Evolutionary conservation across 257 asterid genomes (phyloP).

Genomic region (Salvia splendens): DNA sequence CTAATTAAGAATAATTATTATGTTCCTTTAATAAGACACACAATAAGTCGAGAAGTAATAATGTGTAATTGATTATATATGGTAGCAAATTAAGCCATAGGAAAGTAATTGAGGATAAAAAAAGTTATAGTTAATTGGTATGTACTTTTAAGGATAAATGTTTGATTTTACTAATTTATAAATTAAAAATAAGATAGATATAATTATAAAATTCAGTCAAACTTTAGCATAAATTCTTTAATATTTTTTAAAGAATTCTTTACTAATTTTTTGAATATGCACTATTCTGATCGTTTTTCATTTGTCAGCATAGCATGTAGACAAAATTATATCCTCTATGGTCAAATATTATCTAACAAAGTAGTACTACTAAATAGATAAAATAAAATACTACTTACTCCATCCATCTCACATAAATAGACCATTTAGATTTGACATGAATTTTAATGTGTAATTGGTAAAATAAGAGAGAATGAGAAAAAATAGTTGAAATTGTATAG

Average conservation of each 20-base stretch:
- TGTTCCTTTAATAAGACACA: slow-evolving; percentile 2
- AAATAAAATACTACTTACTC: background rate
- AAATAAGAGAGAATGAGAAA: too few species aligned
- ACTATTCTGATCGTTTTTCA: background rate
- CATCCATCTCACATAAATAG: too few species aligned
- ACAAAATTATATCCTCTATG: background rate
- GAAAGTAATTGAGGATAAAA: too few species aligned
- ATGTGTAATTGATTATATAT: too few species aligned
- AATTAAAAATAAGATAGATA: background rate
- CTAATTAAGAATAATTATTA: background rate
- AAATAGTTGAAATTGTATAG: too few species aligned
- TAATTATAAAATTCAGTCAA: background rate
- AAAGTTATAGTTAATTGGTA: too few species aligned
- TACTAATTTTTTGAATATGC: background rate
- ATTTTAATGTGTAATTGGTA: too few species aligned
- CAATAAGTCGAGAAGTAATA: background rate
- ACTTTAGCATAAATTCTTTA: background rate
- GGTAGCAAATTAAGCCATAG: too few species aligned
- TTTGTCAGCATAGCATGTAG: slow-evolving; percentile 1
- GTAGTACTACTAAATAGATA: background rate
- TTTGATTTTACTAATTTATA: background rate
- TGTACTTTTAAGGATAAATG: background rate
- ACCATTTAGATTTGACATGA: too few species aligned
- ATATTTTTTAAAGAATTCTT: background rate
- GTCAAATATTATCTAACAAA: background rate